Evolutionary conservation across 129 eudicot species (phyloP).

Genomic region (Artemisia argyi): DNA sequence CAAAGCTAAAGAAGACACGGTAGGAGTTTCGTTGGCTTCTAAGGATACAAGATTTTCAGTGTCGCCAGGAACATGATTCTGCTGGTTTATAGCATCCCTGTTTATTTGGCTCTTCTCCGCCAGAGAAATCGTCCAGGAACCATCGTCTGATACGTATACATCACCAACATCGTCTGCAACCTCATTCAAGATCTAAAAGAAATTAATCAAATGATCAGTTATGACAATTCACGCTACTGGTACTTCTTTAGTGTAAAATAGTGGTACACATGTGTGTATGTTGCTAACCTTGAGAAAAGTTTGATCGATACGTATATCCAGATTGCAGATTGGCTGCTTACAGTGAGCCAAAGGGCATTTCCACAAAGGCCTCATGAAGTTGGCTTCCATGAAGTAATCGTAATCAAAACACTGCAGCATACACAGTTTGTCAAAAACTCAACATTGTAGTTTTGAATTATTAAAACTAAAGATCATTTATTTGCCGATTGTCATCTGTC

Average conservation of each 20-base stretch:
- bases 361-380: conserved; percentile 39
- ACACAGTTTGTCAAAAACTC: neutral
- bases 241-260: neutral
- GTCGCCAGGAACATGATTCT: too few relatives aligned
- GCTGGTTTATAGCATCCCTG: too few relatives aligned
- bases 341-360: conserved; percentile 33
- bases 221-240: neutral
- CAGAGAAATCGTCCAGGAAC: conserved; percentile 38
- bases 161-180: neutral
- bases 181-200: conserved; percentile 1
- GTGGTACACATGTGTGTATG: neutral
- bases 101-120: too few relatives aligned
- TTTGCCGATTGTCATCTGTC: too few relatives aligned
- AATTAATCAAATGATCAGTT: neutral
- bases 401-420: conserved; percentile 40
- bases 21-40: too few relatives aligned
- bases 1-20: too few relatives aligned
- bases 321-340: conserved; percentile 29
- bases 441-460: too few relatives aligned
- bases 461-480: too few relatives aligned
- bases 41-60: too few relatives aligned
- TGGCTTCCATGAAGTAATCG: conserved; percentile 32
- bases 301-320: conserved; percentile 39
- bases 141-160: conserved; percentile 31
- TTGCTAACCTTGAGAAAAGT: conserved; percentile 34